phyloP scores from a whole-genome alignment of 148 eudicot genomes.

The Oxyria digyna region DNA sequence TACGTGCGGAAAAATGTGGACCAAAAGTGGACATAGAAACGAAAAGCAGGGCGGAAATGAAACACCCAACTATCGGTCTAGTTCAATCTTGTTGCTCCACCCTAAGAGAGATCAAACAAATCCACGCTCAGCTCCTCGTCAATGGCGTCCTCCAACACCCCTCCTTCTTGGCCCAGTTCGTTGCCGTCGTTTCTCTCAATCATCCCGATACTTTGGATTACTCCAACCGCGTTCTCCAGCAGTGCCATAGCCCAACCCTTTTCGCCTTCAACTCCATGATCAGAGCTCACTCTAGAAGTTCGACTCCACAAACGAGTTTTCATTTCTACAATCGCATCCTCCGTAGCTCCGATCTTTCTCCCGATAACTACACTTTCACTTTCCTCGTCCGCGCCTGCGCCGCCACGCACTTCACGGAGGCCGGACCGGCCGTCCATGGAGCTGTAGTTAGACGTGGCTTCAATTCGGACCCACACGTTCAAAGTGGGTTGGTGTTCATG shows the following conservation, averaged over 20 bases:
- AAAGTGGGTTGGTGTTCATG: constrained; percentile 43
- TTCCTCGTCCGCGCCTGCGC: constrained; percentile 30
- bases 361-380: constrained; percentile 40
- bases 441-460: constrained; percentile 36
- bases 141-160: constrained; percentile 14
- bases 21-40: background rate
- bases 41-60: background rate
- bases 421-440: constrained; percentile 33
- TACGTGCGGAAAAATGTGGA: background rate
- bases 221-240: constrained; percentile 23
- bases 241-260: constrained; percentile 24
- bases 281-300: constrained; percentile 29
- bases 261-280: constrained; percentile 37
- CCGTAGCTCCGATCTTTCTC: constrained; percentile 26
- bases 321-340: constrained; percentile 20
- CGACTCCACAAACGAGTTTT: constrained; percentile 10
- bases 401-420: constrained; percentile 2
- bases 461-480: constrained; percentile 32
- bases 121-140: constrained; percentile 20
- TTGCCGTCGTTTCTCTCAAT: constrained; percentile 21
- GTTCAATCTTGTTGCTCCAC: constrained; percentile 11
- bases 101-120: constrained; percentile 15
- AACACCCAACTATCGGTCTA: constrained; percentile 21
- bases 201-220: constrained; percentile 18
- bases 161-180: constrained; percentile 16